Conservation (phyloP, 1,284 basidiomycete species). For the Cutaneotrichosporon spelunceum region DNA sequence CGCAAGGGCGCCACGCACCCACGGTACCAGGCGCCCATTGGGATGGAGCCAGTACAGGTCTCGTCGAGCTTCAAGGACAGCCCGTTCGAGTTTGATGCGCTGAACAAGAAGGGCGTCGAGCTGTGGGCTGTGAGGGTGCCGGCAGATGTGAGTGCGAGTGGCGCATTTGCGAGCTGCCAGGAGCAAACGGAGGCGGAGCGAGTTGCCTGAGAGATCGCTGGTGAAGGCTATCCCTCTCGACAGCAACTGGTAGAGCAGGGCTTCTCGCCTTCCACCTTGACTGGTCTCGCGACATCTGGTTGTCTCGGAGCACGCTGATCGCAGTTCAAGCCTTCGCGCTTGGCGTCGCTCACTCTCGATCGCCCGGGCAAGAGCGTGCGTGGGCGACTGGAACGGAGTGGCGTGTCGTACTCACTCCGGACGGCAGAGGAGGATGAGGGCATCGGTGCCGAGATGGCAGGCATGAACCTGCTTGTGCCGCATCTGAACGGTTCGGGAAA, state of each 20-base stretch:
- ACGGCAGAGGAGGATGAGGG: slow-evolving; percentile 30
- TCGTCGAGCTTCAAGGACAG: slow-evolving; percentile 31
- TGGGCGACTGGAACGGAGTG: slow-evolving; percentile 35
- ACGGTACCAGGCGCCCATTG: slow-evolving; percentile 39
- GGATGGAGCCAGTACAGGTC: slow-evolving; percentile 36
- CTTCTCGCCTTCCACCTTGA: not conserved
- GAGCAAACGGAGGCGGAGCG: too few relatives aligned
- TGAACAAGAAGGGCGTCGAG: slow-evolving; percentile 38
- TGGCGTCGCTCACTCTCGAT: slow-evolving; percentile 28
- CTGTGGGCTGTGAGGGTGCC: slow-evolving; percentile 51
- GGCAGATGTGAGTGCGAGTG: slow-evolving; percentile 32
- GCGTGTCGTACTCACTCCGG: slow-evolving; percentile 32
- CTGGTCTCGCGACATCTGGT: not conserved
- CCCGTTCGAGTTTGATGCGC: slow-evolving; percentile 44
- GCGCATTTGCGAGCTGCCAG: too few relatives aligned
- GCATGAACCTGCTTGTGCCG: slow-evolving; percentile 46
- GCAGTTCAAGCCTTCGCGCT: slow-evolving; percentile 44
- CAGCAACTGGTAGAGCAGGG: too few relatives aligned
- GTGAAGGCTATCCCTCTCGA: too few relatives aligned
- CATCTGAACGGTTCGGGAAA: slow-evolving; percentile 26
- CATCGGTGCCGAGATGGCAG: slow-evolving; percentile 44
- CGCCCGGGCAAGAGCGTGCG: not conserved
- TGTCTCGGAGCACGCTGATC: not conserved
- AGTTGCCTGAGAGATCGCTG: too few relatives aligned
- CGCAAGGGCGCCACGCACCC: not conserved